phyloP scores from a whole-genome alignment of 2,329 filamentous ascomycete species.

The Tolypocladium sp. region DNA sequence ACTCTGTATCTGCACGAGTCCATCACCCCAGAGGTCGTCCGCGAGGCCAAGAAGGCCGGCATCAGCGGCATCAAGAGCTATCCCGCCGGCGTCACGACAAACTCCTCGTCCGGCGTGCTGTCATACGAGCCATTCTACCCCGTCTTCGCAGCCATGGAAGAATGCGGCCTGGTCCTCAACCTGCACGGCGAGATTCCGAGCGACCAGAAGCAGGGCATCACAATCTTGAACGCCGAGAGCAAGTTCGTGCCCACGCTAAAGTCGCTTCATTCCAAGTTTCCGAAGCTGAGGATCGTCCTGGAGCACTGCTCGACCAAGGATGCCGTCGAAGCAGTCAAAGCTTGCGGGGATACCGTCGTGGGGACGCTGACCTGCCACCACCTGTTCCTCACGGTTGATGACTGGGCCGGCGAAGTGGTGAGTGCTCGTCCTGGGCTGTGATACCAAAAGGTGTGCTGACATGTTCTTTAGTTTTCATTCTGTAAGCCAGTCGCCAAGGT shows the following conservation, averaged over 20 bases:
- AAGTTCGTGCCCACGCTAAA: constrained; percentile 72
- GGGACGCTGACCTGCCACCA: constrained; percentile 83
- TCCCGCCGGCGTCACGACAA: constrained; percentile 55
- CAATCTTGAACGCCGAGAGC: constrained; percentile 29
- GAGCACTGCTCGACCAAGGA: constrained; percentile 86
- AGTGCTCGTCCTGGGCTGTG: neutral
- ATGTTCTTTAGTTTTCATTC: constrained; percentile 43
- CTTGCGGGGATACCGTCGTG: constrained; percentile 69
- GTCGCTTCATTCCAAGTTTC: constrained; percentile 66
- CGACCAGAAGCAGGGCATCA: constrained; percentile 34
- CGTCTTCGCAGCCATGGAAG: constrained; percentile 85
- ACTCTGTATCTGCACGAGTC: constrained; percentile 48
- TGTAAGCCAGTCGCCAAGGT: constrained; percentile 67
- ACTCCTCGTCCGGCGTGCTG: constrained; percentile 60
- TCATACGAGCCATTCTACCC: constrained; percentile 63
- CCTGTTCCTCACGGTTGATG: constrained; percentile 56
- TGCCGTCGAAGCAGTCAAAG: constrained; percentile 67
- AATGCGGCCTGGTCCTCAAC: constrained; percentile 75
- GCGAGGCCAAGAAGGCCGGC: constrained; percentile 62
- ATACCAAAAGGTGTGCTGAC: constrained; percentile 39
- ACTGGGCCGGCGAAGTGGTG: constrained; percentile 2
- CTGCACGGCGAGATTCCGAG: constrained; percentile 78
- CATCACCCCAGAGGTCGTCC: constrained; percentile 60
- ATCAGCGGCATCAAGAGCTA: constrained; percentile 68
- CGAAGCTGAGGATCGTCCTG: constrained; percentile 55